These are phyloP conservation scores for Aspergillus sparsus DNA, from an alignment of 495 filamentous ascomycete genomes.

Conservation along the genomic window DNA sequence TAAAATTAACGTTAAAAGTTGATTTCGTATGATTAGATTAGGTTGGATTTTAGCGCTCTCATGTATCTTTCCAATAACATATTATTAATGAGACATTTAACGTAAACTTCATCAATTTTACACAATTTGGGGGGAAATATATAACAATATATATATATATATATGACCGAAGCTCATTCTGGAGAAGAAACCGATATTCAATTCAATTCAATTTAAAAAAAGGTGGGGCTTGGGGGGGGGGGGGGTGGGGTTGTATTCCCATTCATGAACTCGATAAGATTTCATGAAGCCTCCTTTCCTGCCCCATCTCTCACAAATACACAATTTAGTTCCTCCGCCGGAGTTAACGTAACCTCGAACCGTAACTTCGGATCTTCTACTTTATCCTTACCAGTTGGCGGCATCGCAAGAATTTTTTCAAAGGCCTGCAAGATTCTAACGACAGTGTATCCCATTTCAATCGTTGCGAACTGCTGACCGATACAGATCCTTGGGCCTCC, in stretches of 20 bases:
- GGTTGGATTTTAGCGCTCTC: too few species aligned
- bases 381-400: conserved; percentile 33
- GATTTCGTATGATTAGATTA: background rate
- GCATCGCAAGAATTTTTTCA: conserved; percentile 46
- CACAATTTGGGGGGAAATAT: background rate
- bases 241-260: too few species aligned
- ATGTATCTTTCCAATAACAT: too few species aligned
- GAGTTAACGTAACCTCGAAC: conserved; percentile 46
- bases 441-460: conserved; percentile 62
- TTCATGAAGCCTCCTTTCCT: conserved; percentile 2
- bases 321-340: conserved; percentile 45
- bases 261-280: background rate
- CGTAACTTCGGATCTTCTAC: conserved; percentile 41
- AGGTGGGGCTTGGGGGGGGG: too few species aligned
- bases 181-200: too few species aligned
- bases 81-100: background rate
- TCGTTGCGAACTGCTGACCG: conserved; percentile 63
- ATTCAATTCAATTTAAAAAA: too few species aligned
- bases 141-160: background rate
- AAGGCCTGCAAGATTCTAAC: conserved; percentile 64
- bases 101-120: background rate
- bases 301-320: conserved; percentile 43
- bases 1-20: too few species aligned
- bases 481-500: conserved; percentile 64
- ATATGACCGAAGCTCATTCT: background rate